These are phyloP conservation scores for Coemansia aciculifera DNA, from an alignment of 192 early-diverging fungal species.

Conservation along the genomic window DNA sequence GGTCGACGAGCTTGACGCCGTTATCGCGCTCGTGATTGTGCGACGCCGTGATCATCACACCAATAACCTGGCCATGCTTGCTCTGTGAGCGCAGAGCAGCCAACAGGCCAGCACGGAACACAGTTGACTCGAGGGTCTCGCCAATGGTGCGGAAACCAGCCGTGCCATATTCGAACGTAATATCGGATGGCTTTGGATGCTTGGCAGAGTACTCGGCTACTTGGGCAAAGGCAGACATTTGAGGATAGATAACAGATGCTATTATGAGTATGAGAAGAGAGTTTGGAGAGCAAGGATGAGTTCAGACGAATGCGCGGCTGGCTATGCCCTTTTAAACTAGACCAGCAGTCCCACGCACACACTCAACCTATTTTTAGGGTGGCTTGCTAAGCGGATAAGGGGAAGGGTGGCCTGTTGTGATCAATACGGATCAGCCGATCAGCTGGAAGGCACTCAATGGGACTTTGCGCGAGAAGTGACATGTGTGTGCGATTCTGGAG, in stretches of 20 bases:
- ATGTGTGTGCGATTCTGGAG: no score
- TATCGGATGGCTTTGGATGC: conserved; percentile 69
- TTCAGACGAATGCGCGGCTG: background rate
- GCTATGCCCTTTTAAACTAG: background rate
- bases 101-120: conserved; percentile 90
- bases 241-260: background rate
- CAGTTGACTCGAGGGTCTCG: conserved; percentile 84
- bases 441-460: background rate
- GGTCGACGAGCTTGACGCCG: conserved; percentile 97
- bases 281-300: background rate
- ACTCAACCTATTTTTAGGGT: background rate
- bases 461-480: no score
- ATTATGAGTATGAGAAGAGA: background rate
- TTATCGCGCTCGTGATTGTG: conserved; percentile 99
- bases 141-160: conserved; percentile 97
- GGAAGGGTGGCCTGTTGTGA: background rate
- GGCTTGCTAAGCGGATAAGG: no score
- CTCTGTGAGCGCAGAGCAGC: conserved; percentile 90
- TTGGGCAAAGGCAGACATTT: conserved; percentile 24
- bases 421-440: background rate
- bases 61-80: conserved; percentile 80
- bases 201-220: conserved; percentile 58
- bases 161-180: conserved; percentile 85
- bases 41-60: conserved; percentile 98
- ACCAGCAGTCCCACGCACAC: conserved; percentile 3